These are phyloP conservation scores for Whalleya microplaca DNA, from an alignment of 2,329 filamentous ascomycete genomes.

Conservation along the genomic window DNA sequence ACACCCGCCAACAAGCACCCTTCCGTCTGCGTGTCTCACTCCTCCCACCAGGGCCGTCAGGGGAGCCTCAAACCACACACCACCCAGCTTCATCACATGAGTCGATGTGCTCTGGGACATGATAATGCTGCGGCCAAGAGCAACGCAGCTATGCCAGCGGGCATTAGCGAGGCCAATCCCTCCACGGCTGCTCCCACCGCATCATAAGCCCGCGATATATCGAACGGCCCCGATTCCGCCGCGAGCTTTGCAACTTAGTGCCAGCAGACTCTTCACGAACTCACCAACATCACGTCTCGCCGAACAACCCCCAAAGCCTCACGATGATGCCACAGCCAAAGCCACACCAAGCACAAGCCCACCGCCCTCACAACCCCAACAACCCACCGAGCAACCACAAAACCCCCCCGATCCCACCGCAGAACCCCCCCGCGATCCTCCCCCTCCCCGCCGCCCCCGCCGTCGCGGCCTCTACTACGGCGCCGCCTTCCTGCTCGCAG, in stretches of 20 bases:
- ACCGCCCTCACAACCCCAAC: slow-evolving; percentile 22
- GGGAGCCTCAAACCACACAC: not conserved
- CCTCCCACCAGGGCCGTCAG: too few species aligned
- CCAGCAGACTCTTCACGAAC: not conserved
- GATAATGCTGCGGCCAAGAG: not conserved
- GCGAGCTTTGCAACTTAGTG: not conserved
- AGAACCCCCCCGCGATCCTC: slow-evolving; percentile 10
- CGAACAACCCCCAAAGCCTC: slow-evolving; percentile 2
- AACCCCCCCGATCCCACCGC: slow-evolving; percentile 5
- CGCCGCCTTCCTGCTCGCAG: slow-evolving; percentile 46
- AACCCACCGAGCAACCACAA: not conserved
- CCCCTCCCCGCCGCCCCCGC: slow-evolving; percentile 31
- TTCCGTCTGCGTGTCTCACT: not conserved
- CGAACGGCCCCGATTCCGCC: not conserved
- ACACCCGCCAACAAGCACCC: not conserved
- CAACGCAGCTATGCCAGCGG: slow-evolving; percentile 9
- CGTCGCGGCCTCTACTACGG: slow-evolving; percentile 34
- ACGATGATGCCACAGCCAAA: slow-evolving; percentile 4
- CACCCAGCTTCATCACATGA: slow-evolving; percentile 12
- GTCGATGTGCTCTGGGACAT: not conserved
- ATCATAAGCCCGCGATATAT: not conserved
- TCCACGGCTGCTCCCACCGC: not conserved
- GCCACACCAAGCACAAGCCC: slow-evolving; percentile 25
- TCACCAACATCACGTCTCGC: not conserved
- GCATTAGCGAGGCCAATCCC: not conserved